These are phyloP conservation scores for Penicillium sp. DNA, from an alignment of 2,329 filamentous ascomycete genomes.

Conservation along the genomic window DNA sequence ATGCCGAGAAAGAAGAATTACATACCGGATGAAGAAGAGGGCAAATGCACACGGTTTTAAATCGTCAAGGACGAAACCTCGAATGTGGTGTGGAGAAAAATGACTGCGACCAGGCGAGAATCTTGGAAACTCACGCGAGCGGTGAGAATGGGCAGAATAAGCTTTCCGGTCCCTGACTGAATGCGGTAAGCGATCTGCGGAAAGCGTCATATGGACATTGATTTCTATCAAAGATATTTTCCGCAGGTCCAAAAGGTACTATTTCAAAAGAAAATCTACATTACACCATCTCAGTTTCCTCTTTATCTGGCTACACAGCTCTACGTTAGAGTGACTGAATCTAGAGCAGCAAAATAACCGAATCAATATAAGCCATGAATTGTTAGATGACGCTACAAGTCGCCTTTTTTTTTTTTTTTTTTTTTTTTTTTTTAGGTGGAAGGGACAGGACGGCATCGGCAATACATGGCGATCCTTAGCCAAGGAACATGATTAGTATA, in stretches of 20 bases:
- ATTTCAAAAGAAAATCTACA: no score
- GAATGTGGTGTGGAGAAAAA: not conserved
- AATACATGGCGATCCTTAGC: no score
- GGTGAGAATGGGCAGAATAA: slow-evolving; percentile 11
- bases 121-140: slow-evolving; percentile 9
- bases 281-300: no score
- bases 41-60: not conserved
- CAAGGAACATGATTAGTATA: no score
- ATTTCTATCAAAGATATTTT: no score
- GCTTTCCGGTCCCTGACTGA: slow-evolving; percentile 8
- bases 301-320: no score
- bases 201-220: not conserved
- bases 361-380: no score
- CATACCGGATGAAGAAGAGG: not conserved
- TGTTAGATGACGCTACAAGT: no score
- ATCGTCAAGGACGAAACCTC: slow-evolving; percentile 4
- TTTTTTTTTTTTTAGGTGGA: not conserved
- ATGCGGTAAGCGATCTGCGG: slow-evolving; percentile 1
- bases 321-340: no score
- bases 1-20: not conserved
- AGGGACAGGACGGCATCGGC: not conserved
- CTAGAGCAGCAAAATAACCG: no score
- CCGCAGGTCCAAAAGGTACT: not conserved
- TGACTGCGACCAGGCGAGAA: not conserved
- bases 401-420: not conserved